Conservation (phyloP, 176 grass and related monocot species). For the Phoenix roebelenii region DNA sequence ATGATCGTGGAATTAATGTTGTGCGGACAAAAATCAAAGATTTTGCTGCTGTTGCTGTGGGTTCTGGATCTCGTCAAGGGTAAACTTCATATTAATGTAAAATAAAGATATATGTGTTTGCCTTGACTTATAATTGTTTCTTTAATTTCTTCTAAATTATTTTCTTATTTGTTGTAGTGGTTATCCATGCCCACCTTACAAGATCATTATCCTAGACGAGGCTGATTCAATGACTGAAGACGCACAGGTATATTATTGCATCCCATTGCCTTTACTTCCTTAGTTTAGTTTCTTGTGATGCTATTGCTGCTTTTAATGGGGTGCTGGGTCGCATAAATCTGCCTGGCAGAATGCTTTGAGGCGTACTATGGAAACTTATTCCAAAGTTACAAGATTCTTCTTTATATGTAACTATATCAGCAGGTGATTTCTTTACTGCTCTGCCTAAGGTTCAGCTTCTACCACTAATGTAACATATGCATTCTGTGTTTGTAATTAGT, state of each 20-base stretch:
- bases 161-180: conserved; percentile 33
- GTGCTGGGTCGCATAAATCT: conserved; percentile 1
- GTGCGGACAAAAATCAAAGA: conserved; percentile 94
- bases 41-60: conserved; percentile 97
- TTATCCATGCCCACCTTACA: conserved; percentile 95
- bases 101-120: not conserved
- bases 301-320: not conserved
- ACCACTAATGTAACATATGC: not conserved
- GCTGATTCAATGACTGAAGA: conserved; percentile 99
- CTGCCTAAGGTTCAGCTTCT: conserved; percentile 11
- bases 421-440: conserved; percentile 44
- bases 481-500: not conserved
- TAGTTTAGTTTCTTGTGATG: conserved; percentile 14
- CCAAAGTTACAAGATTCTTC: conserved; percentile 98
- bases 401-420: conserved; percentile 99
- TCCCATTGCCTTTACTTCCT: conserved; percentile 5
- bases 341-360: conserved; percentile 71
- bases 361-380: conserved; percentile 79
- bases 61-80: conserved; percentile 44
- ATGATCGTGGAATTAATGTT: conserved; percentile 98
- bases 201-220: conserved; percentile 98
- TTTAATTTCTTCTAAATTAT: not conserved
- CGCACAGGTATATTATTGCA: conserved; percentile 64
- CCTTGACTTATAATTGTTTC: not conserved
- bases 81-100: conserved; percentile 14